Conservation (phyloP, 1,284 basidiomycete species). For the Cryptococcus hybrid region DNA sequence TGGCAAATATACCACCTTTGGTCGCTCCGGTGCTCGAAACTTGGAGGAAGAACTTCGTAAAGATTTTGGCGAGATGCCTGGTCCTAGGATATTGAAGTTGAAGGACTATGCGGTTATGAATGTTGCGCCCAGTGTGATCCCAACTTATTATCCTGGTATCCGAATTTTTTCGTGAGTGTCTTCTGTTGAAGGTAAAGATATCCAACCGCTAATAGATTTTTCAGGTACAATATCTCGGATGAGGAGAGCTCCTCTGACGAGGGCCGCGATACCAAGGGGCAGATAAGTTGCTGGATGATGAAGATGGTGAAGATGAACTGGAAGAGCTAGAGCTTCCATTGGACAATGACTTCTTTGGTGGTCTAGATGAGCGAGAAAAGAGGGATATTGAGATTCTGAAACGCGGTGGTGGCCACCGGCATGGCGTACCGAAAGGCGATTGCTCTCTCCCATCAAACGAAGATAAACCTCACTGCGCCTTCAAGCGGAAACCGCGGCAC, state of each 20-base stretch:
- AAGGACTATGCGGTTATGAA: conserved; percentile 73
- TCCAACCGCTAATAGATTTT: not conserved
- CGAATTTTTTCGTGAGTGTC: conserved; percentile 67
- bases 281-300: conserved; percentile 12
- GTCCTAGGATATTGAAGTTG: conserved; percentile 58
- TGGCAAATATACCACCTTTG: conserved; percentile 25
- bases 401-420: conserved; percentile 32
- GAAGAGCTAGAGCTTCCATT: conserved; percentile 3
- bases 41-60: conserved; percentile 40
- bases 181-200: not conserved
- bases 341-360: not conserved
- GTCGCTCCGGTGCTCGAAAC: conserved; percentile 26
- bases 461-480: conserved; percentile 49
- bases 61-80: conserved; percentile 46
- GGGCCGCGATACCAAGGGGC: conserved; percentile 8
- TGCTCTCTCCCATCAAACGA: conserved; percentile 42
- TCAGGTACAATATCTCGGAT: conserved; percentile 63
- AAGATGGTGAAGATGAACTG: conserved; percentile 30
- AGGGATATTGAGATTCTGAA: conserved; percentile 17
- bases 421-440: conserved; percentile 35
- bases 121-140: conserved; percentile 76
- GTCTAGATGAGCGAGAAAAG: not conserved
- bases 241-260: conserved; percentile 18
- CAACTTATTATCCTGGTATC: conserved; percentile 82
- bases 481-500: conserved; percentile 42